Percentiles rank a stretch among this genome's conserved stretches.
Conservation (phyloP, 257 asterid genomes). For the Cynanchum wilfordii region DNA sequence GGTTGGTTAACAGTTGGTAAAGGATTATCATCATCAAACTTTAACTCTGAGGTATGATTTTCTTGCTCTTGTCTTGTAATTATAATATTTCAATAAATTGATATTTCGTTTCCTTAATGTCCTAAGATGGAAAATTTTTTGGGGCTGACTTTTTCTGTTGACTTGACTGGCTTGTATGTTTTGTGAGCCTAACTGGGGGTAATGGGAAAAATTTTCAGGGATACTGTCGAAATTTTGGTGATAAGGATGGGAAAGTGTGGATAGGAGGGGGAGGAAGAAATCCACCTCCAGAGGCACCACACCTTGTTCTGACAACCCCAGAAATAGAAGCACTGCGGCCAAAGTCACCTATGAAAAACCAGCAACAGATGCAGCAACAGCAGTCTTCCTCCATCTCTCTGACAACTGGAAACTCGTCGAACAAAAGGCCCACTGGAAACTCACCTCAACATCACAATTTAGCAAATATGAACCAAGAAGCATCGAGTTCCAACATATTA, state of each 20-base stretch:
- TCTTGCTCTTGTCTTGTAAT: neutral
- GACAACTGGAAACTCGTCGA: slow-evolving; percentile 55
- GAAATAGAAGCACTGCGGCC: slow-evolving; percentile 93
- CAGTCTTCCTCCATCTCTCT: slow-evolving; percentile 65
- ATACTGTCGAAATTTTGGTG: slow-evolving; percentile 55
- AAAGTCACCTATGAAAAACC: slow-evolving; percentile 97
- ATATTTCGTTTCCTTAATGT: neutral
- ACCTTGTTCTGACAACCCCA: slow-evolving; percentile 84
- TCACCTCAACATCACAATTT: slow-evolving; percentile 50
- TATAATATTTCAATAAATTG: neutral
- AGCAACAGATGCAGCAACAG: slow-evolving; percentile 68
- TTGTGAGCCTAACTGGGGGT: slow-evolving; percentile 14
- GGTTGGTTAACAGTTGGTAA: slow-evolving; percentile 99
- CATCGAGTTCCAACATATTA: slow-evolving; percentile 47
- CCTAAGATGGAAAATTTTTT: slow-evolving; percentile 1
- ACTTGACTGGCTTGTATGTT: neutral
- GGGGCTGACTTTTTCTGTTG: neutral
- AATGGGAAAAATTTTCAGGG: slow-evolving; percentile 42
- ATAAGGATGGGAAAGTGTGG: slow-evolving; percentile 95
- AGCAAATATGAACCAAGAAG: slow-evolving; percentile 58
- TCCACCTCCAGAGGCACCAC: slow-evolving; percentile 98
- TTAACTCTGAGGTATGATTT: slow-evolving; percentile 66
- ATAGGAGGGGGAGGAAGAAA: slow-evolving; percentile 93
- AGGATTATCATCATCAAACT: slow-evolving; percentile 85
- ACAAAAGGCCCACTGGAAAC: slow-evolving; percentile 58